These are phyloP conservation scores for Viola pubescens DNA, from an alignment of 441 rosid species.

Conservation along the genomic window DNA sequence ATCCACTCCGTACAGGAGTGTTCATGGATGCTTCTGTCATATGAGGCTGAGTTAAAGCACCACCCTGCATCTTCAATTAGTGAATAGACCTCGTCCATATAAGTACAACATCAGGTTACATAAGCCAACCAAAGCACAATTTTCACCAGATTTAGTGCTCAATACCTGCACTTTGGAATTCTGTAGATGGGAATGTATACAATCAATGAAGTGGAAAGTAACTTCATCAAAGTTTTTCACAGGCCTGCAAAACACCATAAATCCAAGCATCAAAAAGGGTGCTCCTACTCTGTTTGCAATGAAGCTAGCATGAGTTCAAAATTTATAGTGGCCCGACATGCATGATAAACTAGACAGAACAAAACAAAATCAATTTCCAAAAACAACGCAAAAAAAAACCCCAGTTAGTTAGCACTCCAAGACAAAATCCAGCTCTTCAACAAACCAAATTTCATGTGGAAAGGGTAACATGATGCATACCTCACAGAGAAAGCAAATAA, in stretches of 20 bases:
- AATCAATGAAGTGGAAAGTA: constrained; percentile 78
- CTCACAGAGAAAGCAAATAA: constrained; percentile 76
- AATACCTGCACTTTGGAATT: constrained; percentile 59
- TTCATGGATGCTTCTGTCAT: constrained; percentile 25
- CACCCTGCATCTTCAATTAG: constrained; percentile 29
- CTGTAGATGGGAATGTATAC: constrained; percentile 55
- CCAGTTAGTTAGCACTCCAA: neutral
- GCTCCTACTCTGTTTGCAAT: too few relatives aligned
- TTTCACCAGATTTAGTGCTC: constrained; percentile 5
- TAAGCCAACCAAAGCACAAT: neutral
- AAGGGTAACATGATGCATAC: constrained; percentile 23
- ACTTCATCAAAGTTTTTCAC: constrained; percentile 69
- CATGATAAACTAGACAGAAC: too few relatives aligned
- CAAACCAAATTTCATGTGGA: neutral
- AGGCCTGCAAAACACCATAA: constrained; percentile 46
- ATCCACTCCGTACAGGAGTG: constrained; percentile 27
- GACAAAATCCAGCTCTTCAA: neutral
- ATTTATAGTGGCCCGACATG: too few relatives aligned
- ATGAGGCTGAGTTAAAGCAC: constrained; percentile 32
- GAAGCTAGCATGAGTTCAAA: too few relatives aligned
- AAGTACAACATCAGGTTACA: neutral
- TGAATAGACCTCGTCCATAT: too few relatives aligned
- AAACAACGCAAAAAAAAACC: too few relatives aligned
- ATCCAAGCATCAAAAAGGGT: too few relatives aligned
- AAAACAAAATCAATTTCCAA: too few relatives aligned